These are phyloP conservation scores for Cicer cuneatum DNA, from an alignment of 306 rosid genomes.

Conservation along the genomic window DNA sequence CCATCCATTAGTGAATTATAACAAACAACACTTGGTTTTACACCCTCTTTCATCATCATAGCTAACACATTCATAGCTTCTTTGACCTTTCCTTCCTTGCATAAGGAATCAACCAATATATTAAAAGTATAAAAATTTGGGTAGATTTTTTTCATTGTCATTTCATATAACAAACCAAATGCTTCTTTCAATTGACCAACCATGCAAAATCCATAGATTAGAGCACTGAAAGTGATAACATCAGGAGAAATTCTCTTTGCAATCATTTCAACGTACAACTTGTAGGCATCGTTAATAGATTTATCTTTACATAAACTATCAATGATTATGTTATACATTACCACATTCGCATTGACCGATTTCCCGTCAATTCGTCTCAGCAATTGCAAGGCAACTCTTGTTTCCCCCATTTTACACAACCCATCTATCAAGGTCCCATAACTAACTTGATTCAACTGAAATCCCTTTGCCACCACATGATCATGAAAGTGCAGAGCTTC, in stretches of 20 bases:
- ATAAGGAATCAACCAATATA: not conserved
- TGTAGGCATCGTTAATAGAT: not conserved
- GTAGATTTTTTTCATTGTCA: not conserved
- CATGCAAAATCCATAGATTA: slow-evolving; percentile 6
- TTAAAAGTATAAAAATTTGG: not conserved
- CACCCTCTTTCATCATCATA: not conserved
- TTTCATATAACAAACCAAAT: not conserved
- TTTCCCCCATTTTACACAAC: not conserved
- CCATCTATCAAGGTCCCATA: slow-evolving; percentile 28
- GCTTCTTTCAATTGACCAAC: slow-evolving; percentile 17
- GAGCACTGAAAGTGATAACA: not conserved
- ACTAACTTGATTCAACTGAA: not conserved
- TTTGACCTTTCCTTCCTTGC: slow-evolving; percentile 2
- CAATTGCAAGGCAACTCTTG: not conserved
- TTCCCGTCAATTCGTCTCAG: slow-evolving; percentile 1
- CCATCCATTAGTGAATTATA: not conserved
- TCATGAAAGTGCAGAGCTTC: slow-evolving; percentile 23
- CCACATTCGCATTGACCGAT: not conserved
- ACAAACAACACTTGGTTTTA: not conserved
- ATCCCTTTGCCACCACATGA: not conserved
- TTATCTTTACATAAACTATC: slow-evolving; percentile 19
- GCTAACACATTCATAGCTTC: not conserved
- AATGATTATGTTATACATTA: slow-evolving; percentile 17
- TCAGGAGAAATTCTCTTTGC: not conserved
- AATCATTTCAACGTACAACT: slow-evolving; percentile 3